A percentile compares a stretch with the other conserved stretches of the same genome.
Conservation (phyloP, 768 basidiomycete genomes). For the Termitomyces sp. region DNA sequence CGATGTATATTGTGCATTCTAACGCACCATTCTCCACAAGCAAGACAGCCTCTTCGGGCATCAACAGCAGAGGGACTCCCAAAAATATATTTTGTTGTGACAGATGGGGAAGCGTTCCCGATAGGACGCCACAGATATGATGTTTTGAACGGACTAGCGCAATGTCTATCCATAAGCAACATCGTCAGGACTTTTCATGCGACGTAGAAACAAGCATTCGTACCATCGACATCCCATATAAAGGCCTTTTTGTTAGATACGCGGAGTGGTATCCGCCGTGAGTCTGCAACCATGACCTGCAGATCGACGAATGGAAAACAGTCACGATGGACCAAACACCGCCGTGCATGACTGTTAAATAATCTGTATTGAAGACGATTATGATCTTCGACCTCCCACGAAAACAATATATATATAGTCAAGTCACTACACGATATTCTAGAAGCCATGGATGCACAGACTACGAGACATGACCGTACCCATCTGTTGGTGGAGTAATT, state of each 20-base stretch:
- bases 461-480: not conserved
- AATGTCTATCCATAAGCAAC: conserved; percentile 50
- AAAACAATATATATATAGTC: not conserved
- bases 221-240: conserved; percentile 88
- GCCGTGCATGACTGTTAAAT: too few relatives aligned
- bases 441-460: not conserved
- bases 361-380: too few relatives aligned
- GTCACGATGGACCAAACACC: not conserved
- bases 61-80: conserved; percentile 81
- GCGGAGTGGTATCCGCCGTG: conserved; percentile 50
- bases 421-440: not conserved
- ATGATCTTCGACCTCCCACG: not conserved
- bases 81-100: conserved; percentile 96
- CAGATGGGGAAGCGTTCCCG: conserved; percentile 90
- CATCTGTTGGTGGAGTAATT: not conserved
- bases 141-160: conserved; percentile 73
- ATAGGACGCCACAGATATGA: conserved; percentile 77
- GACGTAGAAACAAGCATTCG: conserved; percentile 2
- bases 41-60: conserved; percentile 89
- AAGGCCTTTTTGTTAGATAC: conserved; percentile 77
- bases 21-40: conserved; percentile 74
- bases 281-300: conserved; percentile 14
- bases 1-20: not conserved
- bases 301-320: not conserved
- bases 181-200: conserved; percentile 9